Base-by-base conservation (phyloP, 1,139 yeast species). In the Taphrina wiesneri region DNA sequence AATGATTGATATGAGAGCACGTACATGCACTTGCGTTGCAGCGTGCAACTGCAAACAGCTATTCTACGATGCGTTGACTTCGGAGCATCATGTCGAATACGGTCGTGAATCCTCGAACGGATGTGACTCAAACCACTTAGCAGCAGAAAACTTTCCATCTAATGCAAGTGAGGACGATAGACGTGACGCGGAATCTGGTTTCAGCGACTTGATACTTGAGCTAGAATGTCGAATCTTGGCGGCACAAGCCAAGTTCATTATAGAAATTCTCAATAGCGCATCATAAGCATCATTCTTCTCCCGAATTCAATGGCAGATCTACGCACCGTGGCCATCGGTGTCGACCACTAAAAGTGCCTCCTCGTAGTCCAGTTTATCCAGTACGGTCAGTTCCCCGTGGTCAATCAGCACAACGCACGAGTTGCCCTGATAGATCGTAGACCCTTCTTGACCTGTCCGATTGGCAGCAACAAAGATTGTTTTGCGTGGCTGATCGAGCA, bases 361-460 rank as follows among this genome's bases (percentile, higher is more conserved):
- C 7, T 56, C 66, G 17, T 45, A 45, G 6, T 52, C 47, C 28
- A 60, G 41, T 52, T 51, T 60, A 2, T 57, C 56, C 13, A 68
- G 62, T 23, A 64, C 36, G 2, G 57, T 66, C 2, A 59, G 23
- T 15, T 47, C 36, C 21, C 65, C 62, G 25, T 67, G 67, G 13
- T 64, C 66, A 23, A 70, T 61, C 41, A 45, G 21, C 30, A 71
- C 13, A 23, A 65, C 70, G 36, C 70, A 63, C 11, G 71, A 64
- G 32, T 90, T 82, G 0, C 96, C 96, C 0, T 89, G 95, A 70
- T 88, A 92, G 68, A 86, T 75, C 0, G 86, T 82, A 39, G 83
- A 83, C 53, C 80, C 85, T 74, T 91, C 97, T 47, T 86, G 78
- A 0, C 97, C 97, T 11, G 84, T 78, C 68, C 97, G 77, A 74